Base-by-base conservation (phyloP, 371 early-diverging fungal species). In the Apophysomyces ossiformis region DNA sequence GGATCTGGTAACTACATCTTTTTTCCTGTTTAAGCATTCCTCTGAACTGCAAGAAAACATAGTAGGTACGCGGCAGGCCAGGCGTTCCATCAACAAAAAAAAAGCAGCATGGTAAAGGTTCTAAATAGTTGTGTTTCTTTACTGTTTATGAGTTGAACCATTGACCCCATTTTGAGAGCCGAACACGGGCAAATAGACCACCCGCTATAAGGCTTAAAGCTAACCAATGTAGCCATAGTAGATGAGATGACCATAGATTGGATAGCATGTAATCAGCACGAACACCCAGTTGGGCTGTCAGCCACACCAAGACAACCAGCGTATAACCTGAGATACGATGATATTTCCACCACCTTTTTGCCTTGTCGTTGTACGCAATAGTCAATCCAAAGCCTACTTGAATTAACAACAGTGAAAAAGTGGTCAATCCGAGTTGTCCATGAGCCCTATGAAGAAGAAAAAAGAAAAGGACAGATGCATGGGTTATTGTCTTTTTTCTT, bases 221-320 rank as follows among this genome's bases (percentile, higher is more conserved):
- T 0, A 79, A 45, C 69, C 75, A 77, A 63, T 81, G 79, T 4
- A 78, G 26, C 76, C 77, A 78, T 16, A 81, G 36, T 13, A 79
- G 47, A 18, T 75, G 47, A 1, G 61, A 44, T 2, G 64, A 65
- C 57, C 69, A 72, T 12, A 80, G 41, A 61, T 76, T 76, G 43
- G 69, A 70, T 12, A 63, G 56, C 66, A 79, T 77, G 54, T 76
- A 83, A 37, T 83, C 80, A 2, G 78, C 70, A 35, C 77, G 73
- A 13, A 79, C 76, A 37, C 85, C 85, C 6, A 79, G 62, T 21
- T 78, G 72, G 11, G 74, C 78, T 16, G 78, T 74, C 1, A 72
- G 12, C 72, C 69, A 74, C 11, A 69, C 47, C 5, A 77, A 57
- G 9, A 61, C n/a, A n/a, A 74, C 21, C 7, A 75, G 15, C 0